These are phyloP conservation scores for Sugiyamaella lignohabitans DNA, from an alignment of 805 yeast species.

Conservation along the genomic window DNA sequence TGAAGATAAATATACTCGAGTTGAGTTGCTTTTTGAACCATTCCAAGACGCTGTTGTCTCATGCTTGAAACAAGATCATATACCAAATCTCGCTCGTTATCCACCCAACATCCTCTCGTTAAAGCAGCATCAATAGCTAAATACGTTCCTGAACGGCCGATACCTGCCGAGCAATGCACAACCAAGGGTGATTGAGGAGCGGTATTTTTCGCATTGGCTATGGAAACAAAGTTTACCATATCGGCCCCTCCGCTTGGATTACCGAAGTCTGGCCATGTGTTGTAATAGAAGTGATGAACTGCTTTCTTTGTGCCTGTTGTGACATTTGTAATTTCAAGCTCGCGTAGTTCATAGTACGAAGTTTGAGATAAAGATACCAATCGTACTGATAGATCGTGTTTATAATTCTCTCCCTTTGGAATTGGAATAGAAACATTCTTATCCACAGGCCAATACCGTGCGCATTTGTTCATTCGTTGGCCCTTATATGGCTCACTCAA, in stretches of 20 bases:
- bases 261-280: constrained; percentile 81
- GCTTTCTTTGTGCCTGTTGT: constrained; percentile 17
- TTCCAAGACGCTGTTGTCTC: constrained; percentile 36
- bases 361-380: not conserved
- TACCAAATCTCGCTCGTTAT: constrained; percentile 33
- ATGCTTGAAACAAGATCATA: constrained; percentile 29
- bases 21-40: constrained; percentile 38
- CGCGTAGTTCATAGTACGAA: constrained; percentile 14
- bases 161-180: constrained; percentile 95
- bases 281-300: constrained; percentile 60
- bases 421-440: constrained; percentile 1
- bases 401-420: constrained; percentile 10
- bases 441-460: constrained; percentile 72
- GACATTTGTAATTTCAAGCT: constrained; percentile 8
- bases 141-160: constrained; percentile 92
- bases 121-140: constrained; percentile 57
- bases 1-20: constrained; percentile 34
- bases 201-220: constrained; percentile 38
- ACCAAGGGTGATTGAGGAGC: constrained; percentile 49
- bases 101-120: constrained; percentile 9
- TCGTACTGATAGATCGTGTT: constrained; percentile 7
- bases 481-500: constrained; percentile 45
- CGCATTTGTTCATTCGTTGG: constrained; percentile 70
- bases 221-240: constrained; percentile 46
- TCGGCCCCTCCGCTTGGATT: constrained; percentile 47